Percentiles rank a stretch among this genome's conserved stretches.
These are phyloP conservation scores for Microstegium vimineum DNA, from an alignment of 176 grass and related monocot species.

Conservation along the genomic window DNA sequence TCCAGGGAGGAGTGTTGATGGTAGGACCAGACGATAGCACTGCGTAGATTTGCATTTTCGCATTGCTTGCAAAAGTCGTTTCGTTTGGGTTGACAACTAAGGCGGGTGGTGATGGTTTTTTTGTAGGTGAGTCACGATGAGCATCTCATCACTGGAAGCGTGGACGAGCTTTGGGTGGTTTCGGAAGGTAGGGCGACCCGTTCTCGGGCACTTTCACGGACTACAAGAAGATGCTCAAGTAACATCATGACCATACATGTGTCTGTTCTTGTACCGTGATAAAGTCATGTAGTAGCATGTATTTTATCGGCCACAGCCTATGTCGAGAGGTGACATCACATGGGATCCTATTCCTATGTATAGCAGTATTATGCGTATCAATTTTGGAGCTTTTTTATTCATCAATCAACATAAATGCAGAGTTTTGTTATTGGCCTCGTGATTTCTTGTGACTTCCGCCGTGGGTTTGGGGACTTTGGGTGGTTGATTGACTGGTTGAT, in stretches of 20 bases:
- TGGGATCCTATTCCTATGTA: no score
- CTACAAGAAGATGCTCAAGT: constrained; percentile 89
- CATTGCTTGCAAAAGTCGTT: background rate
- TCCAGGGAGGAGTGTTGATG: constrained; percentile 98
- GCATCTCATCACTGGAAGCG: constrained; percentile 93
- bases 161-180: constrained; percentile 85
- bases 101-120: background rate
- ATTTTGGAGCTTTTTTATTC: no score
- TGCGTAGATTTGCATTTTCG: background rate
- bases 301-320: background rate
- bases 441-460: no score
- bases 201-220: constrained; percentile 78
- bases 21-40: constrained; percentile 29
- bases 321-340: background rate
- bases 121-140: constrained; percentile 92
- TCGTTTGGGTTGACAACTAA: background rate
- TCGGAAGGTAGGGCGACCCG: constrained; percentile 62
- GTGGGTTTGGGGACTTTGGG: no score
- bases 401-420: no score
- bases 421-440: no score
- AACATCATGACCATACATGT: background rate
- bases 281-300: no score
- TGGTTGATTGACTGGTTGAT: no score
- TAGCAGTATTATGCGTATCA: no score
- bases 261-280: background rate